Base-by-base conservation (phyloP, 352 stramenopile species). In the Pythium sp. region DNA sequence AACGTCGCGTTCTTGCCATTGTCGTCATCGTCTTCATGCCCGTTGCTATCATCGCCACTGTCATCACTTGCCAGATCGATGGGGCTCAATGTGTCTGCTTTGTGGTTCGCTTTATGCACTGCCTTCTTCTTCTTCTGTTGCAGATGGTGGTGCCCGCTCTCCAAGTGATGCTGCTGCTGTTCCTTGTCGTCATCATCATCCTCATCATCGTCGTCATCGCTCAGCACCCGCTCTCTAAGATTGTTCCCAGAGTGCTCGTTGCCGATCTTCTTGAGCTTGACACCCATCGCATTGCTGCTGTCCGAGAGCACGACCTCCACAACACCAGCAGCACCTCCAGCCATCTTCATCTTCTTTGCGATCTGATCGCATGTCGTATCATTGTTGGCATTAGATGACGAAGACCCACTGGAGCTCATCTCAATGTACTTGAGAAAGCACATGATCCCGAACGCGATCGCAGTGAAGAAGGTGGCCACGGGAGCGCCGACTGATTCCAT, bases 391-490 rank as follows among this genome's bases (percentile, higher is more conserved):
- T 8, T 18, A 51, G 43, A 51, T 1, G 56, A 46, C 15, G 55
- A 41, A 0, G 14, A 18, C 60, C 22, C 15, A 55, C 22, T 32
- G 28, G 20, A 9, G 43, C 28, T 62, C 6, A 53, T 72, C 57
- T 85, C 77, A 30, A 83, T 73, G 34, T 84, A 80, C 28, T 84
- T 84, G 5, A 93, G 61, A 1, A 75, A 70, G 41, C 82, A 81
- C 73, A 90, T 90, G 24, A 86, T 64, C 1, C 56, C 82, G 47
- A 91, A 64, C 0, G 81, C 77, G 15, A 91, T 61, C 1, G 85
- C 68, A 0, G 84, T 86, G 58, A 87, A 86, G 5, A 91, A 49
- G 1, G 58, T 71, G 2, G 87, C 85, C 0, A 90, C 74, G 26
- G 71, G 73, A 0, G 82, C 70, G 1, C 85, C 86, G 22, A 75